These are phyloP conservation scores for Saitozyma podzolica DNA, from an alignment of 768 basidiomycete species.

Conservation along the genomic window DNA sequence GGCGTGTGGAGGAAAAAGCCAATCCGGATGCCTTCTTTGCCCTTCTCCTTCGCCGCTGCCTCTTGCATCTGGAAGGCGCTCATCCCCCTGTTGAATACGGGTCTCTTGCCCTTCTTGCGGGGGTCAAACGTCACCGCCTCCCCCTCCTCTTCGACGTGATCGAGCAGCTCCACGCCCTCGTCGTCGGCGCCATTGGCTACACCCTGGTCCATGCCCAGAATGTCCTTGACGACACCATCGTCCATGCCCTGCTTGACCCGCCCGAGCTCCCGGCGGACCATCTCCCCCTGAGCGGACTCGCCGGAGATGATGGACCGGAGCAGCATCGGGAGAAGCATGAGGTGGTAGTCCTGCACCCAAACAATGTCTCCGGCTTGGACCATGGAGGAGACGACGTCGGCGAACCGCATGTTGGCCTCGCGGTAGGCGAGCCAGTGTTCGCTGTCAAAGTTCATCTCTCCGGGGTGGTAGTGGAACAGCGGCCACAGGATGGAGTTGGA, in stretches of 20 bases:
- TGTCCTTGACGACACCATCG: conserved; percentile 43
- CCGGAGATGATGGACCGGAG: conserved; percentile 73
- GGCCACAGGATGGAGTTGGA: conserved; percentile 99
- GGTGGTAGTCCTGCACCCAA: conserved; percentile 75
- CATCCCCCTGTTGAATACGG: conserved; percentile 27
- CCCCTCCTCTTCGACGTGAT: conserved; percentile 62
- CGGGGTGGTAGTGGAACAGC: conserved; percentile 98
- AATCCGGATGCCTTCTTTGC: conserved; percentile 69
- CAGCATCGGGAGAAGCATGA: conserved; percentile 96
- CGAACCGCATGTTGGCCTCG: conserved; percentile 92
- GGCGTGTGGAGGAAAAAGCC: conserved; percentile 99
- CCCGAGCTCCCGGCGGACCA: conserved; percentile 47
- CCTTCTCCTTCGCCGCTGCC: conserved; percentile 45
- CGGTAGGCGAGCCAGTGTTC: conserved; percentile 98
- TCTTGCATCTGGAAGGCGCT: conserved; percentile 46
- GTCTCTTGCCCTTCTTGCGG: conserved; percentile 58
- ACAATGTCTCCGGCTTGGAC: conserved; percentile 87
- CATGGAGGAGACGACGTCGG: conserved; percentile 79
- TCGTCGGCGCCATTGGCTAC: conserved; percentile 21
- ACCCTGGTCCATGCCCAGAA: conserved; percentile 38
- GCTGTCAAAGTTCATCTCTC: conserved; percentile 99
- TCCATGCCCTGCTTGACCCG: conserved; percentile 57
- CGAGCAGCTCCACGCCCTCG: conserved; percentile 45
- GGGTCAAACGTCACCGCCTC: conserved; percentile 52
- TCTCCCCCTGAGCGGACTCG: conserved; percentile 44